Evolutionary conservation across 768 basidiomycete genomes (phyloP).

Genomic region (Cystobasidium ongulense): DNA sequence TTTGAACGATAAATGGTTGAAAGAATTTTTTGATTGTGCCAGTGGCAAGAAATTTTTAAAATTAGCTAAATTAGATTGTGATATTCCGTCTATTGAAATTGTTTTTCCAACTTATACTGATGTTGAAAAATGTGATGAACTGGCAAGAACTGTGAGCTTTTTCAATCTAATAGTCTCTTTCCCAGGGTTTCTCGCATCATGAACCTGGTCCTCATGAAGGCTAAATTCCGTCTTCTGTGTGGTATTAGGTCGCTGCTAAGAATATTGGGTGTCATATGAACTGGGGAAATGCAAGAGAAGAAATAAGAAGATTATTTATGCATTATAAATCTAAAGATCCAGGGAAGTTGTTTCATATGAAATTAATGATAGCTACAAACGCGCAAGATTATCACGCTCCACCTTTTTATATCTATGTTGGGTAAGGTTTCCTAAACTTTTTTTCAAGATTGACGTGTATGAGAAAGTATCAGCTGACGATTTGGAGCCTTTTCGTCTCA

Average conservation of each 20-base stretch:
- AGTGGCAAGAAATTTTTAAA: conserved; percentile 13
- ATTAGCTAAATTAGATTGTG: neutral
- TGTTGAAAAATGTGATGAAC: conserved; percentile 1
- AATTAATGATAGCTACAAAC: conserved; percentile 20
- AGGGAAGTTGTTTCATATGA: conserved; percentile 34
- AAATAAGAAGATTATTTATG: conserved; percentile 18
- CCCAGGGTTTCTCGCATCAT: no score
- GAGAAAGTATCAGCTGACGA: no score
- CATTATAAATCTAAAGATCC: conserved; percentile 32
- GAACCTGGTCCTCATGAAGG: no score
- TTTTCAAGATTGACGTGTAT: neutral
- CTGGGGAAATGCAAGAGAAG: neutral
- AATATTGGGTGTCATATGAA: conserved; percentile 25
- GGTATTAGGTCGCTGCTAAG: neutral
- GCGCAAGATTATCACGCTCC: neutral
- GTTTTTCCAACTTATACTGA: conserved; percentile 28
- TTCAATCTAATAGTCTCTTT: neutral
- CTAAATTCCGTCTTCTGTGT: no score
- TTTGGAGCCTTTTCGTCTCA: neutral
- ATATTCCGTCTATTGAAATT: conserved; percentile 15
- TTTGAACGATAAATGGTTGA: conserved; percentile 15
- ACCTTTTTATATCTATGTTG: conserved; percentile 15
- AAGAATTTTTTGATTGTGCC: conserved; percentile 18
- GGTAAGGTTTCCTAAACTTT: neutral
- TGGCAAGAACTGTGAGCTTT: conserved; percentile 14